A percentile compares a stretch with the other conserved stretches of the same genome.
Evolutionary conservation across 2,329 filamentous ascomycete species (phyloP).

Genomic region (Sclerotinia nivalis): DNA sequence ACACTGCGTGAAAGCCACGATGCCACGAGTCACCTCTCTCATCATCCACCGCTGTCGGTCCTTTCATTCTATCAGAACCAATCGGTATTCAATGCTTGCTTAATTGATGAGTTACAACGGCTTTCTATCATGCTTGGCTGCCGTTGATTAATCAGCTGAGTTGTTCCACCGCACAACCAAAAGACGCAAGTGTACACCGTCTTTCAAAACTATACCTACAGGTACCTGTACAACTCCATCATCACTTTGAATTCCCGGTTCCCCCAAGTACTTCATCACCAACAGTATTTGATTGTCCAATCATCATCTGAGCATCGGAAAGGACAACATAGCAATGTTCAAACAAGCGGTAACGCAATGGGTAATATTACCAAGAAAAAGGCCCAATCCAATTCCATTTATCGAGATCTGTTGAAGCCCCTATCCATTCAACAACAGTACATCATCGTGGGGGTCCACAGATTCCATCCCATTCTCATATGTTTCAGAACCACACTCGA

Average conservation of each 20-base stretch:
- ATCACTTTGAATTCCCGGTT: conserved; percentile 14
- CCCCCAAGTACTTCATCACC: neutral
- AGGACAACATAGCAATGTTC: conserved; percentile 14
- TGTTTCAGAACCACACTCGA: conserved; percentile 13
- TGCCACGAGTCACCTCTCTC: conserved; percentile 12
- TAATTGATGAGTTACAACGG: conserved; percentile 15
- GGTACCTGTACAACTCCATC: conserved; percentile 13
- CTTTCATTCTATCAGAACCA: neutral
- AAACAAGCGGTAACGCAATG: conserved; percentile 18
- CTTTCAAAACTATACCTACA: conserved; percentile 9
- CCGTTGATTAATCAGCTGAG: conserved; percentile 22
- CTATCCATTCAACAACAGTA: conserved; percentile 15
- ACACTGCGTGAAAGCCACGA: conserved; percentile 24
- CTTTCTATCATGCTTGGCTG: conserved; percentile 20
- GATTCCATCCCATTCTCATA: conserved; percentile 19
- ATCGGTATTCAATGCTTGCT: conserved; percentile 10
- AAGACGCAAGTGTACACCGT: conserved; percentile 12
- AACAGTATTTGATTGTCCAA: neutral
- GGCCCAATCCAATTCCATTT: neutral
- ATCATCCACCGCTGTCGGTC: conserved; percentile 18
- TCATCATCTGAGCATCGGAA: neutral
- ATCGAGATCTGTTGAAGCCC: conserved; percentile 21
- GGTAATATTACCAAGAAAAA: conserved; percentile 11
- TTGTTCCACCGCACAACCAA: conserved; percentile 14
- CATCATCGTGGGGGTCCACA: conserved; percentile 21